phyloP scores from a whole-genome alignment of 2,329 filamentous ascomycete species.

The Coniosporium tulheliwenetii region DNA sequence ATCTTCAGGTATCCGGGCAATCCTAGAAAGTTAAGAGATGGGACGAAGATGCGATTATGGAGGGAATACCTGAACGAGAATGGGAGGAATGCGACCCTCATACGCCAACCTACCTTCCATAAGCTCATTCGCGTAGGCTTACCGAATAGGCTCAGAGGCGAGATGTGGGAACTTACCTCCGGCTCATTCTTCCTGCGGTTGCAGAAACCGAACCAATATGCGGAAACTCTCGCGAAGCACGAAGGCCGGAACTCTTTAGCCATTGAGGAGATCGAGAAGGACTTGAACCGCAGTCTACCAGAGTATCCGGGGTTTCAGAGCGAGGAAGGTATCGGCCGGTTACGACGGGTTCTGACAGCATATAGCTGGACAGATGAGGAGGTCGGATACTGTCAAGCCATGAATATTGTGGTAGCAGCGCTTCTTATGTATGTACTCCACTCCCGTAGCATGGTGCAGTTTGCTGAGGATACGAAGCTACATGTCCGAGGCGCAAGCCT shows the following conservation, averaged over 20 bases:
- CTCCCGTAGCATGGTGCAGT: too few species aligned
- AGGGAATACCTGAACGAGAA: slow-evolving; percentile 88
- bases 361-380: slow-evolving; percentile 96
- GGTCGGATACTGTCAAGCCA: slow-evolving; percentile 96
- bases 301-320: slow-evolving; percentile 97
- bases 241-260: slow-evolving; percentile 79
- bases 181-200: slow-evolving; percentile 81
- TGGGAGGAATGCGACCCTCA: slow-evolving; percentile 77
- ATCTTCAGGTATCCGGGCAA: slow-evolving; percentile 91
- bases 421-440: slow-evolving; percentile 55
- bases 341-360: slow-evolving; percentile 82
- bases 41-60: slow-evolving; percentile 96
- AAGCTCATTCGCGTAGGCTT: slow-evolving; percentile 92
- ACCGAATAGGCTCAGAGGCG: slow-evolving; percentile 80
- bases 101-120: slow-evolving; percentile 93
- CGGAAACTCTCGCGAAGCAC: slow-evolving; percentile 70
- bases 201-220: slow-evolving; percentile 69
- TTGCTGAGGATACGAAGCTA: slow-evolving; percentile 39
- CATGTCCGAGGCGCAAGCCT: slow-evolving; percentile 91
- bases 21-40: slow-evolving; percentile 79
- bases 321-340: slow-evolving; percentile 79
- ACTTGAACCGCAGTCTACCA: slow-evolving; percentile 86
- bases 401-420: slow-evolving; percentile 99
- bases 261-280: slow-evolving; percentile 98
- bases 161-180: slow-evolving; percentile 91